Conservation (phyloP, 108 stramenopile genomes). For the Parmales sp. region DNA sequence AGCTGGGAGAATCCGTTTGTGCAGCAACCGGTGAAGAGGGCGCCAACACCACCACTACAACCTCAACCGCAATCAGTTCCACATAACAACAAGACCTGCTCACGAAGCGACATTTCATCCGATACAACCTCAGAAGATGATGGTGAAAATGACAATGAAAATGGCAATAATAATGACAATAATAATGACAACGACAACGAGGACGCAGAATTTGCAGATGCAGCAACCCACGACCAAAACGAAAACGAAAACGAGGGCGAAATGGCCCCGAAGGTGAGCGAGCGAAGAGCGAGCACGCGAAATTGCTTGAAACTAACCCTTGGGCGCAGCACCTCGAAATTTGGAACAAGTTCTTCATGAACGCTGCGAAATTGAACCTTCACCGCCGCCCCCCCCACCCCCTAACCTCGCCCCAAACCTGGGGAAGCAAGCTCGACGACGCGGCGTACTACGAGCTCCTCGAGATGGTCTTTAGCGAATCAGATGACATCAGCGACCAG, state of each 20-base stretch:
- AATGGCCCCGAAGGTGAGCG: not conserved
- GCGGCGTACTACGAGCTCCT: not conserved
- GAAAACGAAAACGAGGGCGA: not conserved
- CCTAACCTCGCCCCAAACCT: not conserved
- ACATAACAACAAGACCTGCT: too few species aligned
- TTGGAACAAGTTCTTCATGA: slow-evolving; percentile 10
- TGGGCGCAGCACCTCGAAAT: slow-evolving; percentile 2
- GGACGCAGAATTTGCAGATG: not conserved
- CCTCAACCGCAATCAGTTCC: not conserved
- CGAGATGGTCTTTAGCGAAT: not conserved
- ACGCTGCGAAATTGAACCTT: not conserved
- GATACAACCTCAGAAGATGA: too few species aligned
- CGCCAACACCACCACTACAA: not conserved
- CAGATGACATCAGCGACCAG: not conserved
- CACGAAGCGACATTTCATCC: not conserved
- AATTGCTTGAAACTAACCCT: too few species aligned
- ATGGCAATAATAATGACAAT: not conserved
- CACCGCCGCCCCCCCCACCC: not conserved
- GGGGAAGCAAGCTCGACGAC: not conserved
- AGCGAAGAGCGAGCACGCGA: not conserved
- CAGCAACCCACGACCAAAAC: not conserved
- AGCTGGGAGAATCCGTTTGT: slow-evolving; percentile 6
- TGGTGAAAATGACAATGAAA: not conserved
- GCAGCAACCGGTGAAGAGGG: too few species aligned
- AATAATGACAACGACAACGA: not conserved